Percentiles rank a stretch among this genome's conserved stretches.
phyloP scores from a whole-genome alignment of 2,329 filamentous ascomycete species.

The Neonectria faginata region DNA sequence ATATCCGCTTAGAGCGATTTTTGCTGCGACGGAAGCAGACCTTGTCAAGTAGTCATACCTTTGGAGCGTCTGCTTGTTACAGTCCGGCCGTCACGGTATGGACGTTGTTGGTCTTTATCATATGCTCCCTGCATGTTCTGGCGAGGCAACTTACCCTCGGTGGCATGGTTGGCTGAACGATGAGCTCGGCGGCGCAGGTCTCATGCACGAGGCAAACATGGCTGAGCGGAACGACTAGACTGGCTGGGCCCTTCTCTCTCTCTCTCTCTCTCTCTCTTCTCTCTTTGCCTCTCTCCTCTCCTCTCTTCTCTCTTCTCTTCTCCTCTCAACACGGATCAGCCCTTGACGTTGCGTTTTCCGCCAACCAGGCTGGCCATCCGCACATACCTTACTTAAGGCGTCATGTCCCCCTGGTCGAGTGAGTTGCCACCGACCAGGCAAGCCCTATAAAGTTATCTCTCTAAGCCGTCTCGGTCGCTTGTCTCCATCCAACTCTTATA shows the following conservation, averaged over 20 bases:
- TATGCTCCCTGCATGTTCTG: background rate
- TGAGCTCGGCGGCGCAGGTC: background rate
- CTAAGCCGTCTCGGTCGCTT: background rate
- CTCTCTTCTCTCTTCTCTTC: no score
- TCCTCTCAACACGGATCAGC: no score
- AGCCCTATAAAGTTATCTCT: background rate
- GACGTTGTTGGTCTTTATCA: background rate
- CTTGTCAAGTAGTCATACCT: no score
- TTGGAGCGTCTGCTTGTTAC: background rate
- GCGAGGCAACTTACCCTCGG: no score
- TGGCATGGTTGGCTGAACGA: background rate
- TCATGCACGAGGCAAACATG: background rate
- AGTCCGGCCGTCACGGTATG: background rate
- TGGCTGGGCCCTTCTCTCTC: no score
- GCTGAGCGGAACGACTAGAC: background rate
- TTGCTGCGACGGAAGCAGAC: no score
- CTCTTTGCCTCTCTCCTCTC: no score
- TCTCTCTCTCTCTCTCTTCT: no score
- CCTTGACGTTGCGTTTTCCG: no score
- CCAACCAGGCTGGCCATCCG: background rate
- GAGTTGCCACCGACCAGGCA: background rate
- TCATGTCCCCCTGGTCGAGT: background rate
- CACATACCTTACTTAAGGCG: background rate
- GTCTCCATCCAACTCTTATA: no score
- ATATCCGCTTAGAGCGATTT: background rate